Evolutionary conservation across 192 early-diverging fungal genomes (phyloP), one percentile per base, ranked within the genome.

Genomic region (Chytriomyces confervae): DNA sequence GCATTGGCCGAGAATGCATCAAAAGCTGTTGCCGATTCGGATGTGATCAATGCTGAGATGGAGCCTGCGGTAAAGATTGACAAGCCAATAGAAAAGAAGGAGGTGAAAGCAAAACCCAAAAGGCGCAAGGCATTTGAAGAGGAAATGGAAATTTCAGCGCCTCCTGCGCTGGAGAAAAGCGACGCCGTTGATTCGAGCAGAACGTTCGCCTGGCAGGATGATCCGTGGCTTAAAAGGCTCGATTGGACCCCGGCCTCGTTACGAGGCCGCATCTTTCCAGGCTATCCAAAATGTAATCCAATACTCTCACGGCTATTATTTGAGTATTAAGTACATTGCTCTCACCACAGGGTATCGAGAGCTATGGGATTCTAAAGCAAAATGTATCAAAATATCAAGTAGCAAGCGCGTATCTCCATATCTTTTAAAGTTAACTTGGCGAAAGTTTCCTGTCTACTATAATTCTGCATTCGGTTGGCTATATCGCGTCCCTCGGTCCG

Each of bases 361-460:
- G 47, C 86, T 94, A 47, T 97, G 91, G 86, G 88, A 91, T 76
- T 65, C 75, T 24, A 89, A 87, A 72, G 57, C 76, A 0, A 75
- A 86, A 20, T 83, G 83, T 44, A 77, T 95, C 46, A 90, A 90
- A 43, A 79, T 99, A 13, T 87, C 94, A 0, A 84, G 88, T 29
- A 89, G 92, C 73, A 91, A 91, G 50, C 87, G 94, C 6, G 79
- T 92, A 10, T 88, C 92, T 6, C 96, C 97, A 27, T 88, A 97
- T 47, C 76, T 98, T 62, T 87, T 99, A 20, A 86, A 88, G 53
- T 86, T 98, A 6, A 89, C 92, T 66, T 98, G 96, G 96, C 84
- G 86, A 9, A 91, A 88, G 0, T 93, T 87, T 70, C 96, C 96
- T 23, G 77, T 99, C 27, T 91, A 92, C 64, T 86, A 92, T 83